These are phyloP conservation scores for Selaginella moellendorffii DNA, from an alignment of 75 land plant genomes.

Conservation along the genomic window DNA sequence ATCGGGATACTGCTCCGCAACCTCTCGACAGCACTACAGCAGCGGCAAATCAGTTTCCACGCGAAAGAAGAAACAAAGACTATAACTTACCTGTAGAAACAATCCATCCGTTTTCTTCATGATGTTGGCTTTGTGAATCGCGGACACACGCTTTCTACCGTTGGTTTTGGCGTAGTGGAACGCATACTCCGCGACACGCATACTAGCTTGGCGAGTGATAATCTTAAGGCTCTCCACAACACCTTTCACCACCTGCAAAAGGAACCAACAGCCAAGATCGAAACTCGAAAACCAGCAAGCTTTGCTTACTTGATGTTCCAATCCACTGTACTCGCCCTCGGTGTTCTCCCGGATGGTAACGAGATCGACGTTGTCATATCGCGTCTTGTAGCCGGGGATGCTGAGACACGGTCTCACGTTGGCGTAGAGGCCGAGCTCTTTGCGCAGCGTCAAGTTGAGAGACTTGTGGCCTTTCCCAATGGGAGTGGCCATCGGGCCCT, in stretches of 20 bases:
- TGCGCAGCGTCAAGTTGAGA: conserved; percentile 81
- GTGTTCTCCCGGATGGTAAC: conserved; percentile 96
- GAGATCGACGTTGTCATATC: conserved; percentile 81
- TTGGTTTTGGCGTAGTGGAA: conserved; percentile 79
- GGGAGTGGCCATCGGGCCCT: conserved; percentile 98
- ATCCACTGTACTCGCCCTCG: conserved; percentile 98
- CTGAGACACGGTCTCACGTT: conserved; percentile 97
- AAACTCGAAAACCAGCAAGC: no score
- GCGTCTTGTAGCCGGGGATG: conserved; percentile 89
- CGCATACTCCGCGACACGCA: conserved; percentile 91
- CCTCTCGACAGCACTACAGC: conserved; percentile 89
- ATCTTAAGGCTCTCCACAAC: conserved; percentile 96
- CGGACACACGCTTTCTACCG: conserved; percentile 78
- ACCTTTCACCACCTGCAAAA: conserved; percentile 76
- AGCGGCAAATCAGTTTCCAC: conserved; percentile 3
- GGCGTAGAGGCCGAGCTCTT: conserved; percentile 90
- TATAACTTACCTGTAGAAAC: conserved; percentile 58
- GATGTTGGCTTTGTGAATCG: conserved; percentile 95
- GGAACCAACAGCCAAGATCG: neutral
- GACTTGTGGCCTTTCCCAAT: conserved; percentile 97
- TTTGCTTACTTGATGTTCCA: conserved; percentile 98
- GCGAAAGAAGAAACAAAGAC: neutral
- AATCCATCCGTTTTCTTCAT: conserved; percentile 99
- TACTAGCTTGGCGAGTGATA: conserved; percentile 83
- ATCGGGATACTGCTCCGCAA: conserved; percentile 86